Percentiles rank a stretch among this genome's conserved stretches.
phyloP scores from a whole-genome alignment of 768 basidiomycete species.

The Termitomyces sp. region DNA sequence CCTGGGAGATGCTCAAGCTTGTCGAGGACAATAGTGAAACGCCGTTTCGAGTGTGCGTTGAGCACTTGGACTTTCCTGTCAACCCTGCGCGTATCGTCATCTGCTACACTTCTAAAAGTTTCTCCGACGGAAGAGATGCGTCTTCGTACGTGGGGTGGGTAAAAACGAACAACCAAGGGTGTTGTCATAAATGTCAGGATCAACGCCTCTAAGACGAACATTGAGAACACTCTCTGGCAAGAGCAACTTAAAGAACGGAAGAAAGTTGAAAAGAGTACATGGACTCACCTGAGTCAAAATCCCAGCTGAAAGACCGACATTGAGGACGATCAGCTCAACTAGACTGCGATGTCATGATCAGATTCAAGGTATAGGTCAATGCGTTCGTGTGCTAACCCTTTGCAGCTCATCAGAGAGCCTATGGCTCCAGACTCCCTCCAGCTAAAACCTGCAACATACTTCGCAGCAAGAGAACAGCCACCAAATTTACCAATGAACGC shows the following conservation, averaged over 20 bases:
- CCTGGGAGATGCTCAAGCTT: constrained; percentile 85
- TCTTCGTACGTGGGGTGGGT: constrained; percentile 55
- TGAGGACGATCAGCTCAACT: constrained; percentile 93
- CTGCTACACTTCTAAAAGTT: constrained; percentile 41
- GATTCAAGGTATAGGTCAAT: not conserved
- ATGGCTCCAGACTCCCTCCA: constrained; percentile 81
- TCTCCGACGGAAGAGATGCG: constrained; percentile 41
- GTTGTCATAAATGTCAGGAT: constrained; percentile 84
- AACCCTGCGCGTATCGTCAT: constrained; percentile 23
- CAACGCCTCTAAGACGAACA: constrained; percentile 89
- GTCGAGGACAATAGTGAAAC: constrained; percentile 84
- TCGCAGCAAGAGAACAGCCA: constrained; percentile 71
- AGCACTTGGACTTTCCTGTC: constrained; percentile 2
- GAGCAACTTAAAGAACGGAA: not conserved
- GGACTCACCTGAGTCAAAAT: constrained; percentile 55
- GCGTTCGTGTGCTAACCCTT: constrained; percentile 51
- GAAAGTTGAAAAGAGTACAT: not conserved
- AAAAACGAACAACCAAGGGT: constrained; percentile 60
- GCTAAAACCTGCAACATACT: constrained; percentile 60
- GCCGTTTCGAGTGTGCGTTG: constrained; percentile 14
- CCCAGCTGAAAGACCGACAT: constrained; percentile 80
- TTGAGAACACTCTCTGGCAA: constrained; percentile 71
- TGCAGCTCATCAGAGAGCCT: constrained; percentile 92
- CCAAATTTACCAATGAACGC: constrained; percentile 90
- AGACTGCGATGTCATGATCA: constrained; percentile 36